Evolutionary conservation across 2,329 filamentous ascomycete genomes (phyloP), one percentile per base, ranked within the genome.

Genomic region (Colletotrichum sp.): DNA sequence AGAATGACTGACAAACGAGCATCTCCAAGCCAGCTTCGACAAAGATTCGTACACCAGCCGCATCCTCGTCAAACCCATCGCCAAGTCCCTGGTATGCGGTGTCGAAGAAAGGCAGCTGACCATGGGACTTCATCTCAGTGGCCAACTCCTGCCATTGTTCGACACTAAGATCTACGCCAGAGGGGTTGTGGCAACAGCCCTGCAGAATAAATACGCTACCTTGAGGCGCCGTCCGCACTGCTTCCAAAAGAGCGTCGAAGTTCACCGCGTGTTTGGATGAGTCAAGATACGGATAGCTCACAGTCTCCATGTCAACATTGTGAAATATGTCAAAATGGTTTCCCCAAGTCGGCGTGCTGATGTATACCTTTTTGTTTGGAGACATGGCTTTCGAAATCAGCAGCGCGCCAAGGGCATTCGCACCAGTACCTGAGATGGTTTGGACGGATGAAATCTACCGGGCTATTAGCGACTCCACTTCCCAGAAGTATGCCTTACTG

Each of bases 41-140:
- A 55, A 81, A 82, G 70, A 80, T 64, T 1, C 80, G 79, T 4
- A 85, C 78, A 2, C 79, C 78, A 30, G 79, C 82, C 5, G 81
- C 81, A 60, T 85, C 84, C 18, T 84, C 81, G 1, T 83, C 82
- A 5, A 85, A 43, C 0, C 82, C 80, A 21, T 77, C 76, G 1
- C 83, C 84, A 2, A 85, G 79, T 0, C 84, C 84, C 64, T 85
- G 84, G 64, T 86, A 86, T 6, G 84, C 84, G 16, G 83, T 80
- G 71, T 86, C 84, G 55, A 85, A 81, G 36, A 84, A 78, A 0
- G 84, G 82, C 38, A 85, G 80, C 18, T 81, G 80, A 13, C 78
- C 63, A 15, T 71, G 76, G n/a, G 57, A 43, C 30, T 78, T 77
- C 70, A 83, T 78, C 7, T 74, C 76, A 9, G 70, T 34, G 1